A percentile compares a stretch with the other conserved stretches of the same genome.
Evolutionary conservation across 805 yeast species (phyloP).

Genomic region (Candida caryicola): DNA sequence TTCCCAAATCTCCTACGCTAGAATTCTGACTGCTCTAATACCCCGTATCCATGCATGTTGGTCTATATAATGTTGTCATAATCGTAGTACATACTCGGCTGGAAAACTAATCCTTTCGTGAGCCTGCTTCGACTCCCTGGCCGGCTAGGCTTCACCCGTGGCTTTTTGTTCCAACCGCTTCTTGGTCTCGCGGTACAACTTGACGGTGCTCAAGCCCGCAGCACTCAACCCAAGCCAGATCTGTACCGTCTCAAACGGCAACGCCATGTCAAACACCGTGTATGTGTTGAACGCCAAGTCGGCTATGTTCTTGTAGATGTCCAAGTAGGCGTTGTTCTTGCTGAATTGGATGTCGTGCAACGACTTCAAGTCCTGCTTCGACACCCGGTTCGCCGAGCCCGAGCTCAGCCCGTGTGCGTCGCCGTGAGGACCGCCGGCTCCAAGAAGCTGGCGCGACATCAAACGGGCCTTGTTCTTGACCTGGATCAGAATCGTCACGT

Average conservation of each 20-base stretch:
- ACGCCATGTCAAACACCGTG: conserved; percentile 35
- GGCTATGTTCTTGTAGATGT: conserved; percentile 36
- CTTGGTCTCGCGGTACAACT: conserved; percentile 38
- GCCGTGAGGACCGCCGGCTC: conserved; percentile 10
- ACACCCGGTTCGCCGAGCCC: conserved; percentile 16
- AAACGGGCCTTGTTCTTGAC: conserved; percentile 55
- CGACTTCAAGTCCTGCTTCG: conserved; percentile 18
- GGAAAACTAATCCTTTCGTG: too few species aligned
- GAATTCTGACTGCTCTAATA: too few species aligned
- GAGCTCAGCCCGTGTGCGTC: conserved; percentile 2
- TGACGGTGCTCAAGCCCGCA: conserved; percentile 34
- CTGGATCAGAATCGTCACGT: conserved; percentile 54
- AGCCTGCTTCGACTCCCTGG: too few species aligned
- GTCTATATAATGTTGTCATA: too few species aligned
- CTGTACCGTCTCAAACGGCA: conserved; percentile 40
- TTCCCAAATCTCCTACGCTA: too few species aligned
- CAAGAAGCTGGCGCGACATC: conserved; percentile 40
- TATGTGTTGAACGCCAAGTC: conserved; percentile 41
- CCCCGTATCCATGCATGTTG: too few species aligned
- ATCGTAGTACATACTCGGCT: too few species aligned
- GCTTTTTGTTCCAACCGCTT: conserved; percentile 21
- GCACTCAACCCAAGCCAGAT: conserved; percentile 48
- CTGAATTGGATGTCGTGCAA: conserved; percentile 35
- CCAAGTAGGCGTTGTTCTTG: conserved; percentile 37
- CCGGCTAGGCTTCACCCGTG: too few species aligned